These are phyloP conservation scores for Diaporthe nobilis DNA, from an alignment of 2,329 filamentous ascomycete genomes.

Conservation along the genomic window DNA sequence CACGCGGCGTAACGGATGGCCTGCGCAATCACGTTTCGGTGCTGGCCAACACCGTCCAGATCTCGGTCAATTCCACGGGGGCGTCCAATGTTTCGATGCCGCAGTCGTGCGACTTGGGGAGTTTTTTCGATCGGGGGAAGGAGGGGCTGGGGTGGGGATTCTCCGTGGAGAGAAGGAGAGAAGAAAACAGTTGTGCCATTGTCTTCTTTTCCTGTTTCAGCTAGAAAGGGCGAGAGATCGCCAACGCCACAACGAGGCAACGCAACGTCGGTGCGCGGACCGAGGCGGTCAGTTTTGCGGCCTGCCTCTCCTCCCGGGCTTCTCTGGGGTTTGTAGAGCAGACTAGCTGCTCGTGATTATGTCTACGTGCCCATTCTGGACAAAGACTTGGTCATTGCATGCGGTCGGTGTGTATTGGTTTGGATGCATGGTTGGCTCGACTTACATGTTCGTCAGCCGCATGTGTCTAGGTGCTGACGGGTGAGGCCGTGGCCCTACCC, in stretches of 20 bases:
- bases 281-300: constrained; percentile 9
- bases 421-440: not conserved
- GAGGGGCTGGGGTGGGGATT: not conserved
- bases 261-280: constrained; percentile 30
- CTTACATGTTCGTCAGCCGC: not conserved
- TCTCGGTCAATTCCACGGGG: constrained; percentile 27
- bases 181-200: constrained; percentile 4
- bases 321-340: not conserved
- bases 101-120: constrained; percentile 24
- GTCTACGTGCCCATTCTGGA: not conserved
- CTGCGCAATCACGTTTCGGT: not conserved
- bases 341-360: not conserved
- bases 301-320: not conserved
- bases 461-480: constrained; percentile 26
- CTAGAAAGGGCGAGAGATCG: constrained; percentile 13
- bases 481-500: constrained; percentile 7
- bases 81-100: constrained; percentile 30
- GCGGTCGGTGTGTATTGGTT: too few species aligned
- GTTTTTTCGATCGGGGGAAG: not conserved
- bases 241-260: constrained; percentile 25
- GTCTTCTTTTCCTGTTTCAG: constrained; percentile 25
- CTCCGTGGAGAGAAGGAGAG: constrained; percentile 11
- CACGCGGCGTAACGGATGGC: not conserved
- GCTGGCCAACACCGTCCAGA: not conserved
- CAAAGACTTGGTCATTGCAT: not conserved